Evolutionary conservation across 352 stramenopile genomes (phyloP).

Genomic region (Blastocystis sp.): DNA sequence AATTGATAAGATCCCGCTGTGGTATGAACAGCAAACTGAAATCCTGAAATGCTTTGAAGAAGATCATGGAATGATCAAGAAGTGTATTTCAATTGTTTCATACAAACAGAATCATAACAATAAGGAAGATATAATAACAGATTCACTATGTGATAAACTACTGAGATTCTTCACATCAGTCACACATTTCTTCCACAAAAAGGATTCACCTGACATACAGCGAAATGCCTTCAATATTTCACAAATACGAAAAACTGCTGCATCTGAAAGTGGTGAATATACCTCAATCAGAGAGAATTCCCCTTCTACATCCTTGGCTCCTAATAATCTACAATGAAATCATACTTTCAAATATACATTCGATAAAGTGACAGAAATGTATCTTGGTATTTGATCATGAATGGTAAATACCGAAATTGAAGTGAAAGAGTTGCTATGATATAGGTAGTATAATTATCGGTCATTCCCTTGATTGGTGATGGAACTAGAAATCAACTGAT

Average conservation of each 20-base stretch:
- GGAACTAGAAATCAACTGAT: neutral
- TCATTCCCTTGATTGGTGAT: neutral
- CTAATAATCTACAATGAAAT: neutral
- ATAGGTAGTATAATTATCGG: constrained; percentile 7
- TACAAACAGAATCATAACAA: neutral
- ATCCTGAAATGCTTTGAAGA: neutral
- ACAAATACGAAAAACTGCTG: neutral
- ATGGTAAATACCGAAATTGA: constrained; percentile 14
- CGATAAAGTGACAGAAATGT: neutral
- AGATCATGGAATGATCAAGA: neutral
- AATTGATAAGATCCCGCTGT: constrained; percentile 30
- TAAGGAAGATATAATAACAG: neutral
- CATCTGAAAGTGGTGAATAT: neutral
- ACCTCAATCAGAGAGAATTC: neutral
- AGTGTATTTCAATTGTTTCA: neutral
- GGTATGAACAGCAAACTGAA: constrained; percentile 5
- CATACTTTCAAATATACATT: neutral
- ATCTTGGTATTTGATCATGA: neutral
- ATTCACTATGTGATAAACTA: neutral
- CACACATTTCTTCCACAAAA: neutral
- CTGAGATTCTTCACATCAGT: neutral
- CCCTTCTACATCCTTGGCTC: neutral
- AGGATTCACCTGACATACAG: neutral
- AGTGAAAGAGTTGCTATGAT: constrained; percentile 14
- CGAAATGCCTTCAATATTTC: neutral